Percentiles rank a stretch among this genome's conserved stretches.
phyloP scores from a whole-genome alignment of 2,329 filamentous ascomycete genomes.

The Salinomyces thailandicus region DNA sequence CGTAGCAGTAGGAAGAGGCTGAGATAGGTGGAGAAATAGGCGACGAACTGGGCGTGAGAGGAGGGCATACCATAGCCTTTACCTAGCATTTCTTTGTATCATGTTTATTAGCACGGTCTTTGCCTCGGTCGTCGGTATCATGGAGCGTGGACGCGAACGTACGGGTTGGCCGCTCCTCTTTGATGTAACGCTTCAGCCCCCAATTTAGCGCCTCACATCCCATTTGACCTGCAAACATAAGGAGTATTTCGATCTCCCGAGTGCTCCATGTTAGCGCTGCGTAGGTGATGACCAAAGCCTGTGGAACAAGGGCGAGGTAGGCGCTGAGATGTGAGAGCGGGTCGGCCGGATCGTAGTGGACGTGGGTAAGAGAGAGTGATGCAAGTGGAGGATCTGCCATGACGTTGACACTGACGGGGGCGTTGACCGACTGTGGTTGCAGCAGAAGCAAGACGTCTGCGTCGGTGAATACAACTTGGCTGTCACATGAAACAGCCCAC shows the following conservation, averaged over 20 bases:
- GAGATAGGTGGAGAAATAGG: slow-evolving; percentile 80
- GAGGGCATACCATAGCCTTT: slow-evolving; percentile 97
- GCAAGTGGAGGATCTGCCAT: slow-evolving; percentile 55
- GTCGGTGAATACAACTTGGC: too few relatives aligned
- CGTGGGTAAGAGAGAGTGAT: slow-evolving; percentile 87
- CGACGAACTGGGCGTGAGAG: slow-evolving; percentile 89
- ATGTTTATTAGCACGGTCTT: too few relatives aligned
- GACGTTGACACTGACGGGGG: too few relatives aligned
- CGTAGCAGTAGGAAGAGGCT: slow-evolving; percentile 74
- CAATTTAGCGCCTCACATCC: slow-evolving; percentile 89
- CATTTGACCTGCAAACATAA: slow-evolving; percentile 89
- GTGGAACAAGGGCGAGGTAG: slow-evolving; percentile 87
- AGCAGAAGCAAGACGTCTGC: too few relatives aligned
- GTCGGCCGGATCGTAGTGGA: slow-evolving; percentile 91
- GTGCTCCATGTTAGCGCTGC: slow-evolving; percentile 82
- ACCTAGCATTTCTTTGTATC: slow-evolving; percentile 57
- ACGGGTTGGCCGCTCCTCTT: slow-evolving; percentile 77
- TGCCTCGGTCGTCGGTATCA: too few relatives aligned
- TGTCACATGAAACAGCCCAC: too few relatives aligned
- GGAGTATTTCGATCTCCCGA: slow-evolving; percentile 75
- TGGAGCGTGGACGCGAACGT: too few relatives aligned
- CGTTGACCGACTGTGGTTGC: too few relatives aligned
- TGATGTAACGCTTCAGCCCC: slow-evolving; percentile 76
- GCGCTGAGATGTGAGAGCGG: slow-evolving; percentile 77
- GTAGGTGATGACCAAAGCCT: slow-evolving; percentile 83